Evolutionary conservation across 352 stramenopile species (phyloP).

Genomic region (Phytophthora aleatoria): DNA sequence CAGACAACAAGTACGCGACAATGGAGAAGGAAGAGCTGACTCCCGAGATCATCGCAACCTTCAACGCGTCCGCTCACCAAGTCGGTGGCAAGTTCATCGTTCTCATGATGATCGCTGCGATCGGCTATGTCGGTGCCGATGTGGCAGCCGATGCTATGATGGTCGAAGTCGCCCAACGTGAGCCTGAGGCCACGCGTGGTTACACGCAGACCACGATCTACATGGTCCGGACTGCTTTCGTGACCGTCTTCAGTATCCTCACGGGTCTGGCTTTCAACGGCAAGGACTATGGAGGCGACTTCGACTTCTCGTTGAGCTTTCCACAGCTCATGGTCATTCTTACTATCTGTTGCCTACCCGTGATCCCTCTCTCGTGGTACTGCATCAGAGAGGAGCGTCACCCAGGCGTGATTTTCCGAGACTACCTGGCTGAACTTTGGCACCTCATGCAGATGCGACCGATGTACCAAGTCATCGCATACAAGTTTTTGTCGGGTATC

Average conservation of each 20-base stretch:
- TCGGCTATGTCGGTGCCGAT: constrained; percentile 50
- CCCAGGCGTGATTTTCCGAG: constrained; percentile 29
- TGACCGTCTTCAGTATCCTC: constrained; percentile 39
- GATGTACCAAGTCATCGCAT: constrained; percentile 50
- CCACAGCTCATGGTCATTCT: constrained; percentile 45
- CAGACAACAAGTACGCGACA: constrained; percentile 27
- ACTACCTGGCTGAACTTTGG: constrained; percentile 49
- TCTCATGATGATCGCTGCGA: constrained; percentile 49
- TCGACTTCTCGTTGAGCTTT: constrained; percentile 52
- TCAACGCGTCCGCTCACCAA: constrained; percentile 36
- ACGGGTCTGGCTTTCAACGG: constrained; percentile 54
- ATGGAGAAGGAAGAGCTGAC: constrained; percentile 27
- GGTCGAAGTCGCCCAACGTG: constrained; percentile 44
- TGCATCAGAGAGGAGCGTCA: constrained; percentile 51
- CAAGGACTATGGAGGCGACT: constrained; percentile 47
- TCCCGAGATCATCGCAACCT: constrained; percentile 28
- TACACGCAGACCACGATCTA: constrained; percentile 40
- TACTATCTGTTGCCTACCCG: constrained; percentile 34
- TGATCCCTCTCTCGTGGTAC: constrained; percentile 52
- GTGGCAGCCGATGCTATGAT: constrained; percentile 47
- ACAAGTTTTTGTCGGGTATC: constrained; percentile 38
- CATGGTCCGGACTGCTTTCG: constrained; percentile 43
- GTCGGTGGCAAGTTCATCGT: constrained; percentile 44
- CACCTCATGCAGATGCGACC: constrained; percentile 33
- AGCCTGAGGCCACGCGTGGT: constrained; percentile 33